Evolutionary conservation across 768 basidiomycete species (phyloP), one percentile per base, ranked within the genome.

Genomic region (Rickenella mellea): DNA sequence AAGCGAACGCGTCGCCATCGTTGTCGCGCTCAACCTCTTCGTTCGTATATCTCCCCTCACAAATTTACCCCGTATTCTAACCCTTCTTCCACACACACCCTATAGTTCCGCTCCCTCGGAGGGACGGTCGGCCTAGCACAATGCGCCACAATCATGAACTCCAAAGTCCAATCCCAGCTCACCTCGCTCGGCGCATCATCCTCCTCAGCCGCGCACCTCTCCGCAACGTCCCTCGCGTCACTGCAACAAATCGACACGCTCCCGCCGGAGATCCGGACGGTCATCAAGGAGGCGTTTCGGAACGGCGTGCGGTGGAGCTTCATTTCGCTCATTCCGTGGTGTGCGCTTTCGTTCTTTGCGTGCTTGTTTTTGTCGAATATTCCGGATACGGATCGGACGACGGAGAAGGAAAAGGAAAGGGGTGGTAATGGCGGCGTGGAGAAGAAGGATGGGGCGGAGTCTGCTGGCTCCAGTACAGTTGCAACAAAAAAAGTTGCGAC

Each of bases 71-170:
- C 14, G 25, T 19, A 21, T 17, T 27, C 27, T 19, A 3, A 27
- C 12, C n/a, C 15, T 37, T 26, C 22, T 32, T 22, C 20, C 7
- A 29, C 14, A 10, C 42, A 26, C 38, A 35, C n/a, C n/a, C n/a
- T 14, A 10, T 47, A 74, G 71, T 69, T 68, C 57, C 64, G 68
- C 12, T 54, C 67, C 1, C 55, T 73, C 28, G 74, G 74, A n/a
- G 74, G 74, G 7, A 74, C 71, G 0, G 51, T 73, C 28, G 73
- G 74, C 19, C 65, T 76, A 28, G 71, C 74, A 0, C 74, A 76
- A 47, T 73, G 72, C 40, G 63, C 65, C 30, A 68, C 74, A 6
- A 58, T 76, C 17, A 61, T 74, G 41, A 64, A 64, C 46, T 55
- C 62, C 26, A 70, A 64, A 53, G 71, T 70, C 22, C 54, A 55